Base-by-base conservation (phyloP, 225 moss, liverwort and hornwort genomes). In the Sphagnum contortum region DNA sequence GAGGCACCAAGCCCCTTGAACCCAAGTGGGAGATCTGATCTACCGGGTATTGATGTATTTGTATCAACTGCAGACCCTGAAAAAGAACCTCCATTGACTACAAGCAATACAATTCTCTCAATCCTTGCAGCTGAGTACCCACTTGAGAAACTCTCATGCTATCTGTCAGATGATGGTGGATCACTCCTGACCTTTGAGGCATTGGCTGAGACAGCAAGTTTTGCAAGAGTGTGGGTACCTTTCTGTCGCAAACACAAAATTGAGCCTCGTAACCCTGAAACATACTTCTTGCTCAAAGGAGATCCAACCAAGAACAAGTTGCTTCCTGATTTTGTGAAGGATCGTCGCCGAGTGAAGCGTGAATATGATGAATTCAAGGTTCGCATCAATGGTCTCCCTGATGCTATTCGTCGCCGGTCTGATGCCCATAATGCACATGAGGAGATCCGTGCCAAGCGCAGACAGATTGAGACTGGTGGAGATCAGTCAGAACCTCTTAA, bases 341-440 rank as follows among this genome's bases (percentile, higher is more conserved):
- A 94, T 68, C 82, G 94, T 6, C 77, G 94, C 53, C 74, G 94
- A 12, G 89, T 94, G 68, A 94, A 94, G 83, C 77, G 94, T 7
- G 94, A 94, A 64, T 94, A 94, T 8, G 94, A 94, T 54, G 94
- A 94, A 61, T 94, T 84, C 62, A 94, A 94, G 72, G 94, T 94
- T 60, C 67, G 94, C 11, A 91, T 94, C 59, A 94, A 94, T 59
- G 91, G 94, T 49, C 85, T 94, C 48, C 87, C 89, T 1, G 94
- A 91, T 60, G 84, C 94, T 9, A 94, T 94, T 49, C 80, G 94
- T 55, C 77, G 94, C 11, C 68, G 94, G 57, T 91, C 94, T 0
- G 94, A 94, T 60, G 94, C 94, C 2, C 91, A 94, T 55, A 89
- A 91, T 67, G 90, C 91, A 8, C 94, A 94, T 47, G 93, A 93